phyloP scores from a whole-genome alignment of 495 filamentous ascomycete genomes.

The Mycothermus thermophilus region DNA sequence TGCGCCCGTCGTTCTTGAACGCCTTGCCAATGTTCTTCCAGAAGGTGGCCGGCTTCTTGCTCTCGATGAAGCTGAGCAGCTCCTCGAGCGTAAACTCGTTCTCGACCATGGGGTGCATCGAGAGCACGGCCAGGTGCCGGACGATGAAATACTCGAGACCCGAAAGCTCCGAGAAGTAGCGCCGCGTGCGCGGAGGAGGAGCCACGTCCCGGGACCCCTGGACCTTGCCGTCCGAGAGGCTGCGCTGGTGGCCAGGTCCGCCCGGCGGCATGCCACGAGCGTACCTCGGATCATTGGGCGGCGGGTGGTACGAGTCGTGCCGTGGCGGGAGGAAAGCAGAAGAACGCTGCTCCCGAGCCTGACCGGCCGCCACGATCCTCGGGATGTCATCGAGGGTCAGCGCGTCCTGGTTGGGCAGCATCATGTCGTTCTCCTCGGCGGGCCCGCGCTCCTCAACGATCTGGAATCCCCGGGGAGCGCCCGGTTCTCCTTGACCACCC shows the following conservation, averaged over 20 bases:
- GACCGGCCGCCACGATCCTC: conserved; percentile 89
- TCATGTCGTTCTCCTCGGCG: conserved; percentile 58
- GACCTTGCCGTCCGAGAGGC: conserved; percentile 52
- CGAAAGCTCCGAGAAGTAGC: conserved; percentile 92
- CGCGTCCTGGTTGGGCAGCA: conserved; percentile 80
- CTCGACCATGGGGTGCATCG: conserved; percentile 87
- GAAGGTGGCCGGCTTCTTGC: conserved; percentile 71
- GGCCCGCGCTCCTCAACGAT: conserved; percentile 79
- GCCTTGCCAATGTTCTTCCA: conserved; percentile 97
- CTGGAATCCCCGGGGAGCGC: conserved; percentile 42
- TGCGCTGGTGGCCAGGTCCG: conserved; percentile 55
- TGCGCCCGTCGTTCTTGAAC: conserved; percentile 72
- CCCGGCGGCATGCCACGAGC: conserved; percentile 7
- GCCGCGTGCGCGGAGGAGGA: conserved; percentile 45
- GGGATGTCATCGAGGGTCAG: conserved; percentile 94
- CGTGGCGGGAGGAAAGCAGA: conserved; percentile 68
- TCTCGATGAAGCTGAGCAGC: conserved; percentile 86
- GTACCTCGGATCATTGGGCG: conserved; percentile 49
- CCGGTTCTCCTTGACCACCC: conserved; percentile 49
- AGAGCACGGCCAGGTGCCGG: conserved; percentile 83
- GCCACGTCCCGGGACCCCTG: conserved; percentile 28
- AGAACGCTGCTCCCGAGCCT: conserved; percentile 83
- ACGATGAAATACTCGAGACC: conserved; percentile 96
- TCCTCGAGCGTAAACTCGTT: conserved; percentile 87
- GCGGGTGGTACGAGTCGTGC: conserved; percentile 56